Evolutionary conservation across 768 basidiomycete genomes (phyloP), one percentile per base, ranked within the genome.

Genomic region (Tulasnella sp.): DNA sequence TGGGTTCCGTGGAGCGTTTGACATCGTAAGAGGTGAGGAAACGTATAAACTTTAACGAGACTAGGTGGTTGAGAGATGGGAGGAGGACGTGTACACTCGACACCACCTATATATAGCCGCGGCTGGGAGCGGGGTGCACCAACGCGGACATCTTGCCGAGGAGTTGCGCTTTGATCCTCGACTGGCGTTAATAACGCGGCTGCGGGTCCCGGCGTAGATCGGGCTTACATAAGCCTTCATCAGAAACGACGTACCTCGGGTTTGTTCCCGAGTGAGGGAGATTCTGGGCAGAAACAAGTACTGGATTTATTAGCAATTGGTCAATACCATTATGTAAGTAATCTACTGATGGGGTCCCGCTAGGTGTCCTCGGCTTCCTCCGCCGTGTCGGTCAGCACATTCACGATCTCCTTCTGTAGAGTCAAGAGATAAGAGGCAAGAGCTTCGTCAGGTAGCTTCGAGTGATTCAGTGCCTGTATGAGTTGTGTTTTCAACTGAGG

Each of bases 381-480:
- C 40, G 76, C 70, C 2, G 76, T 77, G 32, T 77, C 67, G 26
- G n/a, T 81, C 75, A 92, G 87, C 23, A 89, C 88, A 71, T 86
- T 87, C 29, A 90, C 88, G 74, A 93, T 88, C 42, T 93, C 91
- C 78, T 85, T 88, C 82, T 95, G 94, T 81, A 95, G 88, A 35
- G 89, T 86, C 71, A 86, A 86, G 51, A 95, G 85, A 82, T 93
- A 93, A 3, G 85, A 84, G 23, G 89, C 82, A 0, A 95, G 85
- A 70, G 93, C 93, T 79, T 87, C 86, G 75, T 92, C 90, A 0
- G 93, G 92, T 40, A 95, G 87, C 3, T 90, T 86, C 23, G 93
- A 93, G 81, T 94, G 85, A 39, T 92, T 89, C 55, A 89, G 84
- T 0, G 90, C 91, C 84, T 96, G 93, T 0, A 85, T 88, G 20